phyloP scores from a whole-genome alignment of 768 basidiomycete genomes.

The Tylopilus sp. region DNA sequence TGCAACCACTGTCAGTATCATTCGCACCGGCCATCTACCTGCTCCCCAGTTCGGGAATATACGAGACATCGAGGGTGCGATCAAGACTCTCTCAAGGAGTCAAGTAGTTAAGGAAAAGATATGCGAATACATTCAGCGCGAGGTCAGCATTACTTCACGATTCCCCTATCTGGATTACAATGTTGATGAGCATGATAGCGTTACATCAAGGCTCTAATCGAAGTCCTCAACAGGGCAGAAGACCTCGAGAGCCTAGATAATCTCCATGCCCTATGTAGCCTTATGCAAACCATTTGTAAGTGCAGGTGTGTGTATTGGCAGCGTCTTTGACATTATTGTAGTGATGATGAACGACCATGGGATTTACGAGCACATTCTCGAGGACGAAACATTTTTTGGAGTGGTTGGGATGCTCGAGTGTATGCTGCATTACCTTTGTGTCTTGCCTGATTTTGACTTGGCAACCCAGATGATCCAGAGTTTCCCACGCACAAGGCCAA shows the following conservation, averaged over 20 bases:
- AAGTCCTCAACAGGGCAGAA: conserved; percentile 84
- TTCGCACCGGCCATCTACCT: conserved; percentile 72
- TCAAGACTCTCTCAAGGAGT: conserved; percentile 73
- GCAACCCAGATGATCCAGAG: conserved; percentile 82
- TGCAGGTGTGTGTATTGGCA: conserved; percentile 7
- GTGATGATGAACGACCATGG: conserved; percentile 94
- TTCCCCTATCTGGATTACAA: not conserved
- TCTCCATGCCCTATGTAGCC: conserved; percentile 83
- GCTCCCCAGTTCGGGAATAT: conserved; percentile 75
- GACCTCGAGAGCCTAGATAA: conserved; percentile 90
- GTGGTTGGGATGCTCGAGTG: conserved; percentile 98
- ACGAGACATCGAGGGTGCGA: conserved; percentile 71
- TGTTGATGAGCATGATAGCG: conserved; percentile 45
- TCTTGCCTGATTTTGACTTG: conserved; percentile 12
- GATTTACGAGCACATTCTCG: conserved; percentile 92
- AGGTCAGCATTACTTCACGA: conserved; percentile 48
- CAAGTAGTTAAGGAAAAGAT: conserved; percentile 74
- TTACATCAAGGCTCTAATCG: conserved; percentile 84
- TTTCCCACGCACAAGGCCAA: conserved; percentile 96
- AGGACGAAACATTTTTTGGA: conserved; percentile 88
- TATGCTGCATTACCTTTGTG: conserved; percentile 39
- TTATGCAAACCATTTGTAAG: conserved; percentile 94
- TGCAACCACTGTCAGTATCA: conserved; percentile 59
- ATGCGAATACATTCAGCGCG: conserved; percentile 83
- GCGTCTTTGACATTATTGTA: conserved; percentile 29